Evolutionary conservation across 805 yeast genomes (phyloP).

Genomic region (Kodamaea neixiangensis): DNA sequence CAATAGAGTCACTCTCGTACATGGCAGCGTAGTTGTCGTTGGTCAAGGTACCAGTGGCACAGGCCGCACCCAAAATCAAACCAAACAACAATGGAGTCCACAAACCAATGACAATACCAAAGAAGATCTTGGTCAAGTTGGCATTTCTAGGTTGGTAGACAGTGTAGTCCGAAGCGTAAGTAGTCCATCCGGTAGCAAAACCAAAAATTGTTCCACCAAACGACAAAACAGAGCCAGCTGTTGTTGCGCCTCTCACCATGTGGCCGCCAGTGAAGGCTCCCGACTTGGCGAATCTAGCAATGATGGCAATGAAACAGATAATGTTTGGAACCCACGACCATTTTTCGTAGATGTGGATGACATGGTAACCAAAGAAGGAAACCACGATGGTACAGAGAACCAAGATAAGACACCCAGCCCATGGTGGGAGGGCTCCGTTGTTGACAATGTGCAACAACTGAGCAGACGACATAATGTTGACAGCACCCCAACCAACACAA

Average conservation of each 20-base stretch:
- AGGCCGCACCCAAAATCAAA: slow-evolving; percentile 83
- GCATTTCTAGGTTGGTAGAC: slow-evolving; percentile 77
- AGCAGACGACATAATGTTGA: slow-evolving; percentile 87
- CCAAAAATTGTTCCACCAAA: slow-evolving; percentile 86
- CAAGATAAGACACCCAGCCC: slow-evolving; percentile 86
- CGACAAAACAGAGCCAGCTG: slow-evolving; percentile 75
- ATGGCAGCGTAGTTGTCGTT: slow-evolving; percentile 45
- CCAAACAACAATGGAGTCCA: slow-evolving; percentile 69
- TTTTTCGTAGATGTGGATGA: slow-evolving; percentile 80
- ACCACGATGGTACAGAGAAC: slow-evolving; percentile 67
- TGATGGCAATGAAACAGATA: slow-evolving; percentile 71
- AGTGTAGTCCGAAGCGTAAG: slow-evolving; percentile 90
- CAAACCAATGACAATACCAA: slow-evolving; percentile 64
- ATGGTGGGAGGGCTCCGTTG: slow-evolving; percentile 68
- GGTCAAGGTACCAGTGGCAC: slow-evolving; percentile 64
- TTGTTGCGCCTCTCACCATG: slow-evolving; percentile 54
- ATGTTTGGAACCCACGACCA: slow-evolving; percentile 87
- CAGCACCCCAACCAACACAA: slow-evolving; percentile 95
- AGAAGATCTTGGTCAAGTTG: slow-evolving; percentile 59
- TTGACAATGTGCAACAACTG: slow-evolving; percentile 79
- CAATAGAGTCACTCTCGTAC: slow-evolving; percentile 59
- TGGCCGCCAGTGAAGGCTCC: slow-evolving; percentile 51
- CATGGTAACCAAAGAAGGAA: slow-evolving; percentile 81
- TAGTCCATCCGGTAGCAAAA: slow-evolving; percentile 93
- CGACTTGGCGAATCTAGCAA: slow-evolving; percentile 71